Evolutionary conservation across 257 asterid species (phyloP).

Genomic region (Solanum virginianum): DNA sequence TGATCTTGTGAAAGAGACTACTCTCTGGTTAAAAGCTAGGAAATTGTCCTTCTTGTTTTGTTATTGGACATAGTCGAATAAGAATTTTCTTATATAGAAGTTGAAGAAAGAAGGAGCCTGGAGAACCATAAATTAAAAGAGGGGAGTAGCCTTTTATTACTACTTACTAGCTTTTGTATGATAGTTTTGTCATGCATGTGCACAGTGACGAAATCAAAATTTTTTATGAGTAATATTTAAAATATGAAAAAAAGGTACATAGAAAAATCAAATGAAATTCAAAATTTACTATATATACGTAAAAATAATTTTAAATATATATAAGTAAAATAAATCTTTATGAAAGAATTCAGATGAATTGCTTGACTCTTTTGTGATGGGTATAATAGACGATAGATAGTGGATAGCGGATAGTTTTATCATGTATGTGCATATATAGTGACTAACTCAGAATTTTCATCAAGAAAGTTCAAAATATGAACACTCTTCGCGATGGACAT

Average conservation of each 20-base stretch:
- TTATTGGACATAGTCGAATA: neutral
- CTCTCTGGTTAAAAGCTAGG: constrained; percentile 9
- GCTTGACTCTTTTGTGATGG: neutral
- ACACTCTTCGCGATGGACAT: no score
- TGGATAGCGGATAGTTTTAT: neutral
- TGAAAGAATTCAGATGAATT: neutral
- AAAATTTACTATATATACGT: neutral
- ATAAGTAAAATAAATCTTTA: neutral
- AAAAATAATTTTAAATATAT: no score
- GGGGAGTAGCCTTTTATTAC: constrained; percentile 2
- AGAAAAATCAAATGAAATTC: neutral
- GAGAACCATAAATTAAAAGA: neutral
- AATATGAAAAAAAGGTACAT: neutral
- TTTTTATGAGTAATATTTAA: neutral
- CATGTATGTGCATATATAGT: no score
- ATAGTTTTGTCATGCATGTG: neutral
- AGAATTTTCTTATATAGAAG: neutral
- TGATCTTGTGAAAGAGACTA: constrained; percentile 24
- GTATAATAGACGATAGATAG: neutral
- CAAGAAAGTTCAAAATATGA: no score
- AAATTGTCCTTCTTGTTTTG: neutral
- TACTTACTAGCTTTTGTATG: neutral
- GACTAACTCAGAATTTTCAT: no score
- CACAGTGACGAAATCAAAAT: accelerated
- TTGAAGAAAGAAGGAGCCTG: neutral